Evolutionary conservation across 2,329 filamentous ascomycete species (phyloP), one percentile per base, ranked within the genome.

Genomic region (Penicillium aurantiogriseum): DNA sequence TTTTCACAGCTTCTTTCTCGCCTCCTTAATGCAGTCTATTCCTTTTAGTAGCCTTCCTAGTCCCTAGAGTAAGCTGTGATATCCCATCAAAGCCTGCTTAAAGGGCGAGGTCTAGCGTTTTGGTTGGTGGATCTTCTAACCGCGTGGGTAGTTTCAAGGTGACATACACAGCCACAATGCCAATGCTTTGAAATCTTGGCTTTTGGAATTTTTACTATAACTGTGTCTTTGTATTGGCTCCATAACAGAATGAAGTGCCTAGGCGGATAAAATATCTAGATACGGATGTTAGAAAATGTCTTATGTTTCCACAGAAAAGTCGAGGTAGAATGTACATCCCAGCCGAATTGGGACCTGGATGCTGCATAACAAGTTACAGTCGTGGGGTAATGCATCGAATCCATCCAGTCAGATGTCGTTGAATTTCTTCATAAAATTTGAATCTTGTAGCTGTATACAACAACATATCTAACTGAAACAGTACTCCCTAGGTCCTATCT

Each of bases 111-210:
- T 19, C 36, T 39, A 39, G 36, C 36, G 9, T n/a, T 8, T 27
- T 48, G 51, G 51, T 48, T 54, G 35, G 51, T 48, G 51, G 43
- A 47, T 54, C 43, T 40, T 54, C 17, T 48, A 54, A 40, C n/a
- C 21, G 51, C 35, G 33, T 31, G 2, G 44, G 1, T 19, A n/a
- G 51, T 54, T 48, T 48, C 51, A 54, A 48, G 43, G 1, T 39
- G 36, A 15, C 42, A 42, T 40, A 11, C 48, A 52, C 35, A 40
- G 54, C 54, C 54, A 52, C 54, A 45, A 56, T 56, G 48, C 48
- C 48, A 52, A 42, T 45, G 29, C 23, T 46, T 11, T 3, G 2
- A 8, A 45, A 46, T 46, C 54, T 56, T 56, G 54, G 54, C 54
- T 27, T 42, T 42, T 11, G 25, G 48, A 6, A 46, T 23, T 35